Base-by-base conservation (phyloP, 495 filamentous ascomycete species). In the Astrothelium subdiscretum region DNA sequence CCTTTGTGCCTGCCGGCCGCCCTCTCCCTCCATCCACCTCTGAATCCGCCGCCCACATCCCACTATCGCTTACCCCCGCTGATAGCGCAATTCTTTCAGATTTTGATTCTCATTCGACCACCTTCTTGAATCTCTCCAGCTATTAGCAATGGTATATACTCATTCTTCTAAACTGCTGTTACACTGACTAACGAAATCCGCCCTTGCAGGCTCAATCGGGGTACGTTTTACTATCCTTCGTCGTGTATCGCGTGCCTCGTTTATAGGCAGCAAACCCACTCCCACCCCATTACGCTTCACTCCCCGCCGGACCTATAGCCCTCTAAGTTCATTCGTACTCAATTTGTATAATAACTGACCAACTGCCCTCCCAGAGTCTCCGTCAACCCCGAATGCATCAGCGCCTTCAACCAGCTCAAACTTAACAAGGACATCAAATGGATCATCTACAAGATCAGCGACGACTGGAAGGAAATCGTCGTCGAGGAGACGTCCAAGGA, bases 371-470 rank as follows among this genome's bases (percentile, higher is more conserved):
- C 13, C 43, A 96, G 92, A 79, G 91, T 94, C 68, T 78, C 83
- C 61, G 83, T 97, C 65, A 72, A 78, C 63, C 81, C 84, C 69
- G 89, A 96, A 38, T 96, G 92, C 84, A 79, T 95, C 76, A 74
- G 74, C 59, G 77, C 79, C 64, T 97, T 89, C 85, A 92, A 96
- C 74, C 85, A 96, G 60, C 86, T 98, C 64, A 95, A 95, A 82
- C 83, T 92, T 68, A 84, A 80, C 78, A 90, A 91, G 75, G 85
- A 86, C 76, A 78, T 84, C 80, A 96, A 95, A 79, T 98, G 84
- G 80, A 87, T 98, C 79, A 88, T 98, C 85, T 97, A 85, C 88
- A 96, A 96, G 82, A 86, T 98, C 71, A 83, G 87, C 66, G 90
- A 95, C 76, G 84, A 96, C 83, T 88, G 88, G 85, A 94, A 88